Conservation (phyloP, 768 basidiomycete species). For the Collybia sp. region DNA sequence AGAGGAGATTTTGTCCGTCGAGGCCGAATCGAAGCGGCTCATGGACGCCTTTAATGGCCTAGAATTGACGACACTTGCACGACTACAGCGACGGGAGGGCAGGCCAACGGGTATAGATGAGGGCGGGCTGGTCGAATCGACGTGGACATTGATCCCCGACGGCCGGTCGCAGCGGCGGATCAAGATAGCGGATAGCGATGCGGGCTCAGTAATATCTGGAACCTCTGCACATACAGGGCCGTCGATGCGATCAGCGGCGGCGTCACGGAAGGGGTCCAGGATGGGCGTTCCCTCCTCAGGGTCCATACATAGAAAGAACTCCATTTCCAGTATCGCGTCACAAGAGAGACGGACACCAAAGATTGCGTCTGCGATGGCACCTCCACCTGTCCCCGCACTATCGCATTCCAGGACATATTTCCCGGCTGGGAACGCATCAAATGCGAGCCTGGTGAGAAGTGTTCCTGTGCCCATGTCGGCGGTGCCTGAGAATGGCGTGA, state of each 20-base stretch:
- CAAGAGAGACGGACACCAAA: slow-evolving; percentile 20
- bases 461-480: slow-evolving; percentile 22
- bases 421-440: slow-evolving; percentile 31
- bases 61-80: slow-evolving; percentile 64
- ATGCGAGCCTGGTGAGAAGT: slow-evolving; percentile 48
- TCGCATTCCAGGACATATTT: slow-evolving; percentile 25
- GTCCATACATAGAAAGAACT: slow-evolving; percentile 51
- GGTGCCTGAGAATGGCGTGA: slow-evolving; percentile 25
- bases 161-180: slow-evolving; percentile 28
- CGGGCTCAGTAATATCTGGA: slow-evolving; percentile 47
- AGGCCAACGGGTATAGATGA: slow-evolving; percentile 9
- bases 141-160: slow-evolving; percentile 32
- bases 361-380: slow-evolving; percentile 13
- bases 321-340: slow-evolving; percentile 57
- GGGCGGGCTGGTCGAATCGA: slow-evolving; percentile 20
- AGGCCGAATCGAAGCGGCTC: slow-evolving; percentile 64
- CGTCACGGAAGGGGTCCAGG: slow-evolving; percentile 26
- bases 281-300: slow-evolving; percentile 20
- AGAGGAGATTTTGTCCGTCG: slow-evolving; percentile 61
- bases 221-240: slow-evolving; percentile 45
- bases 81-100: slow-evolving; percentile 32
- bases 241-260: slow-evolving; percentile 43
- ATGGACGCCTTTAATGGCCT: slow-evolving; percentile 80
- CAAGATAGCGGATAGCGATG: slow-evolving; percentile 40
- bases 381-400: slow-evolving; percentile 33